phyloP scores from a whole-genome alignment of 768 basidiomycete species.

The Leucogyrophana mollusca region DNA sequence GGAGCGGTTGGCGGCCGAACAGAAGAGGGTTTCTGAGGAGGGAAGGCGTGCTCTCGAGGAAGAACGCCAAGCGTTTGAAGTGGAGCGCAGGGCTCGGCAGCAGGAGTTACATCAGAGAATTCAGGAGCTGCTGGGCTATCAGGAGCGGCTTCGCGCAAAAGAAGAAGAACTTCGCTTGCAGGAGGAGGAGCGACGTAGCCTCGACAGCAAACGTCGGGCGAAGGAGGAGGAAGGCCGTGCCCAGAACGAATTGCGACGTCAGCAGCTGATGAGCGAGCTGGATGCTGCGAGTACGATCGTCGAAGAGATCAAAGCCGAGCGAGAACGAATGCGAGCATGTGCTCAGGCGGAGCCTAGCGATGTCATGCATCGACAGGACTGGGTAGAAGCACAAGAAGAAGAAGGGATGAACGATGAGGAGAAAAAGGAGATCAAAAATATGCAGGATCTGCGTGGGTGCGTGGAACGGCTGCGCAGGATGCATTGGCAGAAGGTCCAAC shows the following conservation, averaged over 20 bases:
- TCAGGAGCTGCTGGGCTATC: conserved; percentile 16
- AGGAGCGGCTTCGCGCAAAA: conserved; percentile 18
- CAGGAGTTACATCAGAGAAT: conserved; percentile 15
- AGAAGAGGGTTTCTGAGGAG: conserved; percentile 20
- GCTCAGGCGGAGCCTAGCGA: neutral
- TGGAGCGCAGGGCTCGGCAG: conserved; percentile 16
- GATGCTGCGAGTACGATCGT: conserved; percentile 16
- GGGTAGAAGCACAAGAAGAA: conserved; percentile 7
- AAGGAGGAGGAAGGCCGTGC: conserved; percentile 23
- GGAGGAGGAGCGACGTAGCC: conserved; percentile 20
- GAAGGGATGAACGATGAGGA: conserved; percentile 22
- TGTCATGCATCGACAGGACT: neutral
- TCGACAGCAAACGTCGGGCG: conserved; percentile 19
- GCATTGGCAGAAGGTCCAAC: conserved; percentile 15
- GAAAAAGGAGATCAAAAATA: conserved; percentile 5
- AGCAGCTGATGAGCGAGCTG: conserved; percentile 18
- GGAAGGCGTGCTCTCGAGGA: conserved; percentile 16
- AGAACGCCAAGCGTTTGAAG: conserved; percentile 20
- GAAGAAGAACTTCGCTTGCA: conserved; percentile 22
- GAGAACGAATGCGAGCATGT: neutral
- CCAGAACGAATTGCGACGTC: conserved; percentile 14
- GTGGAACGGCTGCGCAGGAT: conserved; percentile 16
- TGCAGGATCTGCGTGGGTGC: conserved; percentile 9
- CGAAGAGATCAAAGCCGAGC: conserved; percentile 9
- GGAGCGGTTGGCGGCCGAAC: conserved; percentile 20